Base-by-base conservation (phyloP, 1,284 basidiomycete genomes). In the Trichosporon inkin region DNA sequence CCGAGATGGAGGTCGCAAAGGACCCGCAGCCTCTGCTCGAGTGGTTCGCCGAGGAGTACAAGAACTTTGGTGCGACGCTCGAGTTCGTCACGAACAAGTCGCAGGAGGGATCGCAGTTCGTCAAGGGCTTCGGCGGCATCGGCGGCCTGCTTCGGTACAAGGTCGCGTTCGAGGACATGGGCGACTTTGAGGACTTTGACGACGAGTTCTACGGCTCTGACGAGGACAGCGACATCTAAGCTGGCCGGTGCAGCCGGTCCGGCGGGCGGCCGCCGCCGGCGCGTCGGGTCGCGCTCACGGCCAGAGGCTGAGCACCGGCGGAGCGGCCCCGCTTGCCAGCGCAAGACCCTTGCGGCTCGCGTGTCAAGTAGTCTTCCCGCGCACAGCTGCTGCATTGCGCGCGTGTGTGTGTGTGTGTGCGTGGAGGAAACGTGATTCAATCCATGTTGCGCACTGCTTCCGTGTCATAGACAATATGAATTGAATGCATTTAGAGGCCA, bases 21-120 rank as follows among this genome's bases (percentile, higher is more conserved):
- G 93, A 96, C 67, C 87, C 93, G 1, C 84, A 89, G 71, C 83
- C 89, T 52, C 83, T 96, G 16, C 85, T 97, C 62, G 93, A 99
- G 78, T 99, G 96, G 96, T 92, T 99, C 73, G 89, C 96, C 38
- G 96, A 99, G 73, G 93, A 94, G 78, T 99, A 99, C 84, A 93
- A 92, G 76, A 89, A 94, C 53, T 99, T 98, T 74, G 96, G 95
- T 67, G 90, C 94, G 60, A 88, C 88, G 68, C 86, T 98, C 63
- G 95, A 98, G 69, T 83, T 81, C 64, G 79, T 82, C 54, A 81
- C 81, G 57, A 80, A 81, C 76, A 78, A 76, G 54, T 94, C 91
- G n/a, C 94, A 98, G 76, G 95, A 99, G 77, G 95, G 95, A 35
- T 90, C 90, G 47, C 96, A 99, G 79, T 99, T 98, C 82, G 93